phyloP scores from a whole-genome alignment of 2,329 filamentous ascomycete species.

The Pseudogymnoascus sp. region DNA sequence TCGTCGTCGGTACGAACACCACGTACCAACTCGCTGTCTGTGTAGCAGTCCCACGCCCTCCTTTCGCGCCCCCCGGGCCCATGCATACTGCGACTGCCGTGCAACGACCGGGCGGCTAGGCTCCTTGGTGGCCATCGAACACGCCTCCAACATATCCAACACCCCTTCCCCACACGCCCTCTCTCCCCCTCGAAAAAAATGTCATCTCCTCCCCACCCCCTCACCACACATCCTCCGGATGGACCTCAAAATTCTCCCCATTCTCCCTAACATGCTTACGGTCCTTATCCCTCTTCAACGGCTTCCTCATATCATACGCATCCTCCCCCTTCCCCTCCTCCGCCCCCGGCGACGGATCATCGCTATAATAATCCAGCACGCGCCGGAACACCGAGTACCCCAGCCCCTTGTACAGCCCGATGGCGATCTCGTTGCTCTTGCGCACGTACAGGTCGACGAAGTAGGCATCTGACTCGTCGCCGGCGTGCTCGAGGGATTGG shows the following conservation, averaged over 20 bases:
- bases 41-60: not conserved
- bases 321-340: conserved; percentile 74
- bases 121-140: not conserved
- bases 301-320: conserved; percentile 95
- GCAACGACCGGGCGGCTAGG: not conserved
- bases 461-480: conserved; percentile 78
- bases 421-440: conserved; percentile 79
- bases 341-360: conserved; percentile 60
- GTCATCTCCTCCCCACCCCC: not conserved
- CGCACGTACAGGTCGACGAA: conserved; percentile 95
- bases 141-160: not conserved
- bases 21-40: not conserved
- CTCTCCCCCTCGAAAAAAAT: not conserved
- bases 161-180: not conserved
- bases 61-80: not conserved
- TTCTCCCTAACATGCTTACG: conserved; percentile 70
- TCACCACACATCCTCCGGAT: conserved; percentile 80
- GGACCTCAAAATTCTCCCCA: conserved; percentile 71
- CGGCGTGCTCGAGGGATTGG: conserved; percentile 71
- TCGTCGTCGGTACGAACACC: not conserved
- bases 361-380: conserved; percentile 88
- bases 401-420: conserved; percentile 81
- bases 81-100: not conserved
- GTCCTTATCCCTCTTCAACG: conserved; percentile 72
- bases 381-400: conserved; percentile 87